Percentiles rank a stretch among this genome's conserved stretches.
These are phyloP conservation scores for Cyclanthera cordifolia DNA, from an alignment of 306 rosid species.

Conservation along the genomic window DNA sequence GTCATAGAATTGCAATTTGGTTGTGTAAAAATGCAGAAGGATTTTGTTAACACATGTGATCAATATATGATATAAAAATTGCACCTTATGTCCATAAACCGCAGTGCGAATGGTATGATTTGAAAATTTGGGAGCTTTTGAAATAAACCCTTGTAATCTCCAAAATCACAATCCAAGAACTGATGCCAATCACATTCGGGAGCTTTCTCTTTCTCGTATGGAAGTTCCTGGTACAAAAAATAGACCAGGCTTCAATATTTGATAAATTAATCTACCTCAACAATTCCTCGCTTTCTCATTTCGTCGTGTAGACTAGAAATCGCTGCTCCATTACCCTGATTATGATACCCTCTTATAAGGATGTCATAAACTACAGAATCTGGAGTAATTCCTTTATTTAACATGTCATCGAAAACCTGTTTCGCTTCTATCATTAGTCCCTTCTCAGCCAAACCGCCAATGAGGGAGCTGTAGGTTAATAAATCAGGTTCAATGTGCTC, in stretches of 20 bases:
- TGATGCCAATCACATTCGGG: background rate
- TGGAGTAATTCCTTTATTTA: slow-evolving; percentile 23
- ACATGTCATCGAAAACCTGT: slow-evolving; percentile 28
- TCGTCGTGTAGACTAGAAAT: slow-evolving; percentile 19
- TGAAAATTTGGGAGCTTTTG: background rate
- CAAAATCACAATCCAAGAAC: background rate
- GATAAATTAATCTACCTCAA: background rate
- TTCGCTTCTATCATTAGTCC: slow-evolving; percentile 32
- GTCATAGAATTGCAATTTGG: slow-evolving; percentile 1
- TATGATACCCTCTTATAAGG: slow-evolving; percentile 24
- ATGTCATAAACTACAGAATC: slow-evolving; percentile 23
- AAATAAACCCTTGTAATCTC: background rate
- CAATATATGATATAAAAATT: background rate
- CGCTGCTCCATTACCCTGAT: slow-evolving; percentile 19
- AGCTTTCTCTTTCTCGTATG: background rate
- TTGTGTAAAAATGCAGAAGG: background rate
- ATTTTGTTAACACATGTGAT: background rate
- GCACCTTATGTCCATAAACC: background rate
- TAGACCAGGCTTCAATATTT: background rate
- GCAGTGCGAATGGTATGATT: background rate
- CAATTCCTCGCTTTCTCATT: slow-evolving; percentile 26
- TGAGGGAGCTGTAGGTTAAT: slow-evolving; percentile 26
- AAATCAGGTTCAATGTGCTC: slow-evolving; percentile 28
- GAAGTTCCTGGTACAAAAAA: background rate
- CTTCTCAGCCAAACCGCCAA: slow-evolving; percentile 22